phyloP scores from a whole-genome alignment of 2,329 filamentous ascomycete species.

The Aspergillus ustus region DNA sequence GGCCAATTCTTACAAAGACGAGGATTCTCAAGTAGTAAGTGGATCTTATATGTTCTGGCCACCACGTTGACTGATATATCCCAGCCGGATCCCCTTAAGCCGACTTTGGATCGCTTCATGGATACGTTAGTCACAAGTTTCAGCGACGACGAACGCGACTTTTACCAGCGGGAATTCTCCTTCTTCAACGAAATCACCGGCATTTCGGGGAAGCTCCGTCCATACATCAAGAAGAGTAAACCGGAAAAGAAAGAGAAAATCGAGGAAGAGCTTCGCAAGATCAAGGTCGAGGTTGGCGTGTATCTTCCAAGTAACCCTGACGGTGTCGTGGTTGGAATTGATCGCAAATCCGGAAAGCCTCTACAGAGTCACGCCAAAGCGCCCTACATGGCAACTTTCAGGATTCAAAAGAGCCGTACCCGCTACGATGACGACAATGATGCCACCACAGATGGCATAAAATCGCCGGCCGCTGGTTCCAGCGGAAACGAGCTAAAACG shows the following conservation, averaged over 20 bases:
- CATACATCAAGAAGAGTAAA: slow-evolving; percentile 88
- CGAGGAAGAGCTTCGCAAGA: slow-evolving; percentile 95
- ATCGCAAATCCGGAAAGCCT: slow-evolving; percentile 96
- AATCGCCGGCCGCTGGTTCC: slow-evolving; percentile 30
- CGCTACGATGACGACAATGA: slow-evolving; percentile 32
- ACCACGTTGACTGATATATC: slow-evolving; percentile 17
- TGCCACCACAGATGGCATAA: slow-evolving; percentile 22
- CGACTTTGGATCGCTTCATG: slow-evolving; percentile 89
- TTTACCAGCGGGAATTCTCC: slow-evolving; percentile 93
- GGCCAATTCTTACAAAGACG: slow-evolving; percentile 96
- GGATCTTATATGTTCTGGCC: not conserved
- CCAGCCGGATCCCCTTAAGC: slow-evolving; percentile 87
- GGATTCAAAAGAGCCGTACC: slow-evolving; percentile 77
- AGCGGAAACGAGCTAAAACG: slow-evolving; percentile 31
- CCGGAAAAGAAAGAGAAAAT: slow-evolving; percentile 99
- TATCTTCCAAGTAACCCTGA: slow-evolving; percentile 98
- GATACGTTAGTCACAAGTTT: slow-evolving; percentile 81
- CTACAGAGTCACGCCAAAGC: slow-evolving; percentile 98
- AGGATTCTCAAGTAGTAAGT: slow-evolving; percentile 80
- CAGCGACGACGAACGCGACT: slow-evolving; percentile 74
- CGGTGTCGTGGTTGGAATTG: slow-evolving; percentile 95
- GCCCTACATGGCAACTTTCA: slow-evolving; percentile 98
- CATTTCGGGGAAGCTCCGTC: slow-evolving; percentile 94
- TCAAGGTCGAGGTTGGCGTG: slow-evolving; percentile 94
- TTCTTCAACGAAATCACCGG: slow-evolving; percentile 97